A percentile compares a stretch with the other conserved stretches of the same genome.
phyloP scores from a whole-genome alignment of 805 yeast genomes.

The Starmerella khaoyaiensis region DNA sequence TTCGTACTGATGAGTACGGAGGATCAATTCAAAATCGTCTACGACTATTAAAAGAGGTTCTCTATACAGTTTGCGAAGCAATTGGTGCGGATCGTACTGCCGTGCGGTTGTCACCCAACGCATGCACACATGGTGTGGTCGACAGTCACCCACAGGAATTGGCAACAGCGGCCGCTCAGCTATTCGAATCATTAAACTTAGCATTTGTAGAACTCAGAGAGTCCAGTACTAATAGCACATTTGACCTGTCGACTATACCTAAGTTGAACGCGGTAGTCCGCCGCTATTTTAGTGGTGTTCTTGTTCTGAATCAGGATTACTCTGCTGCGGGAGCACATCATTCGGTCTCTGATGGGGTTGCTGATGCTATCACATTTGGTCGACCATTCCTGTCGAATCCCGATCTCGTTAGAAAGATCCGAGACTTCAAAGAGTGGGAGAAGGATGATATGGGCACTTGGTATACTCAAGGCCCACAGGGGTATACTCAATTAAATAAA shows the following conservation, averaged over 20 bases:
- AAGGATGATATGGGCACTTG: conserved; percentile 39
- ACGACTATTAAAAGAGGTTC: conserved; percentile 37
- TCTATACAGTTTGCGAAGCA: conserved; percentile 39
- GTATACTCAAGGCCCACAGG: conserved; percentile 31
- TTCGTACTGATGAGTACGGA: conserved; percentile 48
- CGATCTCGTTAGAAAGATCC: conserved; percentile 11
- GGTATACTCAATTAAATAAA: no score
- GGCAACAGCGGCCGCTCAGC: conserved; percentile 25
- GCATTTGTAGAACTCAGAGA: conserved; percentile 37
- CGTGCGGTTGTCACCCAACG: conserved; percentile 29
- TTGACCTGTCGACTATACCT: conserved; percentile 3
- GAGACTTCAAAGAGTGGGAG: conserved; percentile 29
- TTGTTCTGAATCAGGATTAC: conserved; percentile 16
- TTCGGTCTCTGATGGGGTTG: conserved; percentile 9
- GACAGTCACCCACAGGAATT: conserved; percentile 24
- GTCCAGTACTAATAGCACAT: conserved; percentile 30
- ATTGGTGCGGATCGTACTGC: conserved; percentile 40
- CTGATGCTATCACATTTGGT: conserved; percentile 27
- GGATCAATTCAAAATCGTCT: conserved; percentile 46
- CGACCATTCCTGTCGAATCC: neutral
- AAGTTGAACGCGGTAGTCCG: conserved; percentile 11
- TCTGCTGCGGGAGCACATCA: conserved; percentile 15
- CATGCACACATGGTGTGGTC: conserved; percentile 24
- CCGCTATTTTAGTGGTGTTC: conserved; percentile 15
- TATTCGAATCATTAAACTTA: conserved; percentile 30